A percentile compares a stretch with the other conserved stretches of the same genome.
phyloP scores from a whole-genome alignment of 139 green algal genomes.

The Nannochloris sp. region DNA sequence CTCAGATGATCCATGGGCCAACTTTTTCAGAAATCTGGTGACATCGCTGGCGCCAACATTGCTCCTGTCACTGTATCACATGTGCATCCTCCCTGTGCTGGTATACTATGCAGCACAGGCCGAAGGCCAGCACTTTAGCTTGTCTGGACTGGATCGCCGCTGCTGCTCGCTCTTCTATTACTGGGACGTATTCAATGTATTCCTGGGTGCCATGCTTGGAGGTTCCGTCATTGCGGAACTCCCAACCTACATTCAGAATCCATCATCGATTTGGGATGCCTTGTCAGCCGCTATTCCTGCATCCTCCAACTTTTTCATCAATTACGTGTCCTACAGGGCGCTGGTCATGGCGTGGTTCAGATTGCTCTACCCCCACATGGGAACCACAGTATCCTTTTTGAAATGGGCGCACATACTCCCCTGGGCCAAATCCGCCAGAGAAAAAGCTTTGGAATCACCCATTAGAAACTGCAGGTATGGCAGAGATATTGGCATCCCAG shows the following conservation, averaged over 20 bases:
- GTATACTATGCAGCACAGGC: constrained; percentile 46
- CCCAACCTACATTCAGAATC: constrained; percentile 34
- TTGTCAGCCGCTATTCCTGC: constrained; percentile 64
- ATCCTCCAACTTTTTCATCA: constrained; percentile 86
- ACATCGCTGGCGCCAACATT: constrained; percentile 63
- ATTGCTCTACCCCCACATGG: constrained; percentile 36
- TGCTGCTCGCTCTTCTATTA: constrained; percentile 47
- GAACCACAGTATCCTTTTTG: constrained; percentile 11
- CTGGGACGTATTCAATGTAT: constrained; percentile 51
- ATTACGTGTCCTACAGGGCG: constrained; percentile 36
- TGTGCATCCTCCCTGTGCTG: constrained; percentile 63
- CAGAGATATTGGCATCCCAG: constrained; percentile 38
- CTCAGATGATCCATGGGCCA: constrained; percentile 9
- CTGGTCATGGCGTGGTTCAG: constrained; percentile 31
- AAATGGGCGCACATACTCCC: constrained; percentile 21
- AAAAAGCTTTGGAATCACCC: constrained; percentile 31
- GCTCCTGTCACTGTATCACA: constrained; percentile 73
- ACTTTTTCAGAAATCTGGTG: constrained; percentile 40
- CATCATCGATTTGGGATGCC: constrained; percentile 41
- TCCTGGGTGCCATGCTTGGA: constrained; percentile 51
- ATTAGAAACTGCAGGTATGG: constrained; percentile 34
- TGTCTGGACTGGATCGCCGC: constrained; percentile 38
- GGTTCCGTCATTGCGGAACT: constrained; percentile 39
- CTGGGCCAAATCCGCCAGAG: constrained; percentile 25
- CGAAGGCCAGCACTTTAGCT: constrained; percentile 25